Evolutionary conservation across 192 early-diverging fungal species (phyloP).

Genomic region (Dispira simplex): DNA sequence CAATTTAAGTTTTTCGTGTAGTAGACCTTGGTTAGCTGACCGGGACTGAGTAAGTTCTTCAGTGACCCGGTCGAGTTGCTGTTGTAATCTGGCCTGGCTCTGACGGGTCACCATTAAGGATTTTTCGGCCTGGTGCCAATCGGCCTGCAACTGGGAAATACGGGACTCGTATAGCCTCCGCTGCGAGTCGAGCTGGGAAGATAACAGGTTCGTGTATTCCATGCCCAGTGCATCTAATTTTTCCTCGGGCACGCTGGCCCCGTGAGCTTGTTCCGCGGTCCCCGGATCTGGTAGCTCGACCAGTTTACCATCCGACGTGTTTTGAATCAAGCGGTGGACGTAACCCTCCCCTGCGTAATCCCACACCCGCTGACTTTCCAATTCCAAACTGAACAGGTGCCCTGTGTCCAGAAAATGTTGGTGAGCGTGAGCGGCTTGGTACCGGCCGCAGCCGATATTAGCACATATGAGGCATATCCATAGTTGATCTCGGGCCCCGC

Average conservation of each 20-base stretch:
- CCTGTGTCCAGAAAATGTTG: conserved; percentile 67
- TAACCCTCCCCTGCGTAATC: conserved; percentile 96
- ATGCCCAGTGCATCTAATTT: conserved; percentile 60
- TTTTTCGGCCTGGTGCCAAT: conserved; percentile 36
- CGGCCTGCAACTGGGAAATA: conserved; percentile 32
- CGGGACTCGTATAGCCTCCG: conserved; percentile 69
- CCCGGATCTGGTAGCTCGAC: conserved; percentile 53
- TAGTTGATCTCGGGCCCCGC: conserved; percentile 57
- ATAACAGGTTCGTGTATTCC: conserved; percentile 73
- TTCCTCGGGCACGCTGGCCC: conserved; percentile 29
- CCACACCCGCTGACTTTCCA: conserved; percentile 95
- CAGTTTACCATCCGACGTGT: conserved; percentile 78
- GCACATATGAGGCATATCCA: conserved; percentile 99
- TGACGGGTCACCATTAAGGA: background rate
- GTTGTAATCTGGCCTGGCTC: background rate
- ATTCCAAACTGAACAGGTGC: conserved; percentile 83
- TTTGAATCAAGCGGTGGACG: conserved; percentile 90
- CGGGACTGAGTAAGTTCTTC: too few relatives aligned
- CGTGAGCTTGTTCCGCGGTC: background rate
- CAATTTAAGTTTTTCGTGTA: conserved; percentile 17
- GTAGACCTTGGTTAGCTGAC: conserved; percentile 4
- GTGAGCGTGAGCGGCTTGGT: conserved; percentile 78
- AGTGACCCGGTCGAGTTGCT: too few relatives aligned
- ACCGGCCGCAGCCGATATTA: conserved; percentile 90
- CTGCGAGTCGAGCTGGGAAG: conserved; percentile 78